Conservation (phyloP, 129 eudicot species). For the Saposhnikovia divaricata region DNA sequence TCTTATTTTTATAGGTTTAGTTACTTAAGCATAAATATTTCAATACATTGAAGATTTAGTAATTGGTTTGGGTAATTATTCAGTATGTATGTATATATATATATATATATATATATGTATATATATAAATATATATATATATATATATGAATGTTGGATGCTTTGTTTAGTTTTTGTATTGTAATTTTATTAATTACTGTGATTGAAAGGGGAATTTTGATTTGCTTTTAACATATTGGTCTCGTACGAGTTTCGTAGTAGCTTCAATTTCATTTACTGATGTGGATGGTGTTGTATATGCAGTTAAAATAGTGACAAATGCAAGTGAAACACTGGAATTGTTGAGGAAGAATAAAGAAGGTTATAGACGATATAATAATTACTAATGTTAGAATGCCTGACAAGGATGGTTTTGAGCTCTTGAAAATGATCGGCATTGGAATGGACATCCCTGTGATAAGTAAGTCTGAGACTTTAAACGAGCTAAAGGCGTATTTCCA, state of each 20-base stretch:
- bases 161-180: too few relatives aligned
- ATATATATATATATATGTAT: too few relatives aligned
- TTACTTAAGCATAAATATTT: neutral
- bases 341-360: slow-evolving; percentile 13
- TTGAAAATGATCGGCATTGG: slow-evolving; percentile 13
- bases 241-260: neutral
- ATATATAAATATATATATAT: too few relatives aligned
- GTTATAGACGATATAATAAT: slow-evolving; percentile 15
- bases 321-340: slow-evolving; percentile 18
- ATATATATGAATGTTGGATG: neutral
- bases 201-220: neutral
- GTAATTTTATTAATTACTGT: neutral
- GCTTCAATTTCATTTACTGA: neutral
- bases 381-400: slow-evolving; percentile 17
- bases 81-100: too few relatives aligned
- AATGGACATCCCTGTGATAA: slow-evolving; percentile 24
- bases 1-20: neutral
- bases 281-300: neutral
- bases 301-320: slow-evolving; percentile 10
- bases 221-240: neutral
- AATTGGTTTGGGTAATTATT: neutral
- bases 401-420: slow-evolving; percentile 25
- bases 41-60: neutral
- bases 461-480: slow-evolving; percentile 7
- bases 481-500: neutral